A percentile compares a stretch with the other conserved stretches of the same genome.
phyloP scores from a whole-genome alignment of 1,284 basidiomycete species.

The Sporisorium iseilematis-ciliati region DNA sequence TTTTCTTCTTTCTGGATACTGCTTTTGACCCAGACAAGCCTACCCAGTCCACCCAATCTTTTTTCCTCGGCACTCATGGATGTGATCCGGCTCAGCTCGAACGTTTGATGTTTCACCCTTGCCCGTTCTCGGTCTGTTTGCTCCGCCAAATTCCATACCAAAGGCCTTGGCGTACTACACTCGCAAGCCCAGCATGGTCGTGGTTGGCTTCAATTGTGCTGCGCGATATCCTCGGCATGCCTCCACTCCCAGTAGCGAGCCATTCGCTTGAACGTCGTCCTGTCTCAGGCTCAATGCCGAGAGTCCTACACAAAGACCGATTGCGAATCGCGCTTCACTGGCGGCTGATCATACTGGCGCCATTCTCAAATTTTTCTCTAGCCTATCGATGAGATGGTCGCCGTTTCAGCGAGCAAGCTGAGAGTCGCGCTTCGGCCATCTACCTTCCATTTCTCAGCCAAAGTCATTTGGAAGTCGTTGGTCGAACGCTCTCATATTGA shows the following conservation, averaged over 20 bases:
- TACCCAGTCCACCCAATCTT: background rate
- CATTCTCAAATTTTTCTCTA: background rate
- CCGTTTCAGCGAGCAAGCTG: background rate
- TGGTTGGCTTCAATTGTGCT: too few species aligned
- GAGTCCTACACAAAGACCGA: background rate
- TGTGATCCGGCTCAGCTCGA: background rate
- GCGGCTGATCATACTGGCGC: background rate
- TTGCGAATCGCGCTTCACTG: background rate
- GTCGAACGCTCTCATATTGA: constrained; percentile 1
- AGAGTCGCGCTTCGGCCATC: background rate
- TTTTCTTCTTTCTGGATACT: constrained; percentile 1
- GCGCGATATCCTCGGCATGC: background rate
- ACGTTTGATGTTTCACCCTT: constrained; percentile 1
- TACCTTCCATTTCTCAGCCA: background rate
- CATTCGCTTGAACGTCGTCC: background rate
- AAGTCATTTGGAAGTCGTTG: constrained; percentile 1
- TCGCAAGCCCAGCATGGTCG: background rate
- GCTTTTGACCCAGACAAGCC: background rate
- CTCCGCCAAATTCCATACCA: background rate
- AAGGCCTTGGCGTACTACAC: background rate
- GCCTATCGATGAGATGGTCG: background rate
- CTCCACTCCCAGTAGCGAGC: background rate
- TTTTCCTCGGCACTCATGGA: too few species aligned
- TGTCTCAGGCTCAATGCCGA: constrained; percentile 8
- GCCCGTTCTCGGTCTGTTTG: background rate